phyloP scores from a whole-genome alignment of 1,284 basidiomycete species.

The Fistulina hepatica region DNA sequence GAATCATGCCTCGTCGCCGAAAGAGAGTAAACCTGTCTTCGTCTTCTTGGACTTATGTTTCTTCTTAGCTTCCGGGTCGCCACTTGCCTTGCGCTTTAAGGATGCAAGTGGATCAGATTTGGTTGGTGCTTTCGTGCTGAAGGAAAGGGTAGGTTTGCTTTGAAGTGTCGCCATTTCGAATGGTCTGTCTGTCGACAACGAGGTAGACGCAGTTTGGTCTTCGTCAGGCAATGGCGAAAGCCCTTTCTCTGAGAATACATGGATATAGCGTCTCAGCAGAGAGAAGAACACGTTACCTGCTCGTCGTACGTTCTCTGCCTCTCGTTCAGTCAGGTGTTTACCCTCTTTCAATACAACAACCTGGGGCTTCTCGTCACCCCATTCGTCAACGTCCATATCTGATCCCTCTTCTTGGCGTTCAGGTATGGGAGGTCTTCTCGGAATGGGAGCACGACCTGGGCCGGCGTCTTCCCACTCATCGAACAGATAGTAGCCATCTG shows the following conservation, averaged over 20 bases:
- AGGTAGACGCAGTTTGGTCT: slow-evolving; percentile 7
- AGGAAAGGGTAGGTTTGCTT: slow-evolving; percentile 14
- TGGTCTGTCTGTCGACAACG: slow-evolving; percentile 9
- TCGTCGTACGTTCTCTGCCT: slow-evolving; percentile 67
- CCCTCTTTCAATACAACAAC: slow-evolving; percentile 78
- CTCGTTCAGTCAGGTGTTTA: slow-evolving; percentile 65
- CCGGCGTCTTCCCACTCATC: slow-evolving; percentile 37
- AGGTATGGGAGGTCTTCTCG: slow-evolving; percentile 52
- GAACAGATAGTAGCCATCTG: slow-evolving; percentile 32
- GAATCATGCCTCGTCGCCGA: slow-evolving; percentile 38
- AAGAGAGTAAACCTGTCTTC: slow-evolving; percentile 46
- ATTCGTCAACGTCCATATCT: slow-evolving; percentile 67
- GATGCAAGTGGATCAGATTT: slow-evolving; percentile 3
- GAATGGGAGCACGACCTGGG: slow-evolving; percentile 62
- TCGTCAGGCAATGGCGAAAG: slow-evolving; percentile 27
- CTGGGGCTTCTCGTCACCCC: slow-evolving; percentile 71
- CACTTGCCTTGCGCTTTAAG: slow-evolving; percentile 7
- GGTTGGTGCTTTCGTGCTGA: slow-evolving; percentile 12
- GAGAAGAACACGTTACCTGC: slow-evolving; percentile 41
- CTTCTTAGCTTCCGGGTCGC: slow-evolving; percentile 20
- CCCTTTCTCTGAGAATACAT: slow-evolving; percentile 32
- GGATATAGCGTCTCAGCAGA: not conserved
- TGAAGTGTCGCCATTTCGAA: slow-evolving; percentile 10
- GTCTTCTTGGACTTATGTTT: slow-evolving; percentile 40
- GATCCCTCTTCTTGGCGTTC: slow-evolving; percentile 60